These are phyloP conservation scores for Pyrenochaeta sp. DNA, from an alignment of 2,329 filamentous ascomycete genomes.

Conservation along the genomic window DNA sequence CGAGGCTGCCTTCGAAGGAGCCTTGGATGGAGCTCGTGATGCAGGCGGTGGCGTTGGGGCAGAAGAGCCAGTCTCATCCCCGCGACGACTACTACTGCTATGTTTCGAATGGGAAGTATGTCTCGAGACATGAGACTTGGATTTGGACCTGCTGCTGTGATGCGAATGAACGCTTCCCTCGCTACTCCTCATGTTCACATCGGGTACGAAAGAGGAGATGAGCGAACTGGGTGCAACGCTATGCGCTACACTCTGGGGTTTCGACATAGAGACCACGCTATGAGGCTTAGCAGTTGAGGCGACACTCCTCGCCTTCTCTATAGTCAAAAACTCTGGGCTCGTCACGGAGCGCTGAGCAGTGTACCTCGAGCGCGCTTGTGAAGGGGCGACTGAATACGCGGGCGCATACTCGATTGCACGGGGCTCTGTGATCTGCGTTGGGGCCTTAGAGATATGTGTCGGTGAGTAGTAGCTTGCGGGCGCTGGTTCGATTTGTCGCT, in stretches of 20 bases:
- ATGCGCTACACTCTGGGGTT: conserved; percentile 29
- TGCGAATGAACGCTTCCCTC: conserved; percentile 46
- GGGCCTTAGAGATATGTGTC: conserved; percentile 38
- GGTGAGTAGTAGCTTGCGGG: conserved; percentile 45
- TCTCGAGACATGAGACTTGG: conserved; percentile 41
- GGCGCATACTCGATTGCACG: conserved; percentile 47
- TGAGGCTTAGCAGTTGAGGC: conserved; percentile 26
- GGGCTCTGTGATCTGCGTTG: conserved; percentile 32
- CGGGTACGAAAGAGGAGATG: conserved; percentile 49
- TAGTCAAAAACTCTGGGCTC: conserved; percentile 39
- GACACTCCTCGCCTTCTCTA: conserved; percentile 28
- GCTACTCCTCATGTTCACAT: conserved; percentile 34
- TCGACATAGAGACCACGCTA: conserved; percentile 16
- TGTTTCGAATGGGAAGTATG: conserved; percentile 37
- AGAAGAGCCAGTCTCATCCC: conserved; percentile 26
- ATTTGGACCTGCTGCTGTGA: conserved; percentile 44
- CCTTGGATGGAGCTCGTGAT: conserved; percentile 30
- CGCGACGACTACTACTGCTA: conserved; percentile 34
- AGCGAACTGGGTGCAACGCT: conserved; percentile 44
- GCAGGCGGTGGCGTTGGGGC: conserved; percentile 34
- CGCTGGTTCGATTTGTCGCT: conserved; percentile 51
- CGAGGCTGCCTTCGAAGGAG: conserved; percentile 38
- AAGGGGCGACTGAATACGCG: conserved; percentile 39
- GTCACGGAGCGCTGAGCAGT: conserved; percentile 40
- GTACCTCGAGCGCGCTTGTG: conserved; percentile 34